Conservation (phyloP, 441 rosid species). For the Geranium incanum region DNA sequence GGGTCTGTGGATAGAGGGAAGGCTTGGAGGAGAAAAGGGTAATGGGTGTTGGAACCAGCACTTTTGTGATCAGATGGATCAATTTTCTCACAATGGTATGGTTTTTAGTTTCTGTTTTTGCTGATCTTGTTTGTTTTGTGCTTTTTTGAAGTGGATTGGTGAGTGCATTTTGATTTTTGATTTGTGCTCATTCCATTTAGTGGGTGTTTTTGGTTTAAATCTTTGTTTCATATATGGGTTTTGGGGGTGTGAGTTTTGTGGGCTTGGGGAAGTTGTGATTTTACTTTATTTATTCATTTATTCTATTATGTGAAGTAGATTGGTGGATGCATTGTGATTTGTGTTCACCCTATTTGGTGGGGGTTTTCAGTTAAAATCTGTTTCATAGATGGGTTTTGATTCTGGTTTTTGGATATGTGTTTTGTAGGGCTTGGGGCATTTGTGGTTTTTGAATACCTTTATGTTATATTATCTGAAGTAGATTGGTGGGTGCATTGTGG, state of each 20-base stretch:
- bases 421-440: neutral
- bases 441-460: neutral
- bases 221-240: neutral
- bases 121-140: neutral
- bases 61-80: conserved; percentile 85
- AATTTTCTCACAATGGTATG: conserved; percentile 82
- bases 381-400: too few relatives aligned
- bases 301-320: neutral
- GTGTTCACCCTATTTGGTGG: neutral
- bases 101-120: conserved; percentile 1
- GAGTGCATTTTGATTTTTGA: neutral
- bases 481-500: neutral
- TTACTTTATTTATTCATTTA: too few relatives aligned
- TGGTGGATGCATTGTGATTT: neutral
- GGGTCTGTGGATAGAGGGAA: conserved; percentile 9
- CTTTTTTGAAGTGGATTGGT: conserved; percentile 1
- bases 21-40: conserved; percentile 14
- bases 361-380: neutral
- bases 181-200: neutral
- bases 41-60: conserved; percentile 83
- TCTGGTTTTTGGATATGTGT: too few relatives aligned
- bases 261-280: neutral
- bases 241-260: neutral
- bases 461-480: too few relatives aligned
- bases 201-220: neutral